A percentile compares a stretch with the other conserved stretches of the same genome.
Conservation (phyloP, 768 basidiomycete genomes). For the Naganishia friedmannii region DNA sequence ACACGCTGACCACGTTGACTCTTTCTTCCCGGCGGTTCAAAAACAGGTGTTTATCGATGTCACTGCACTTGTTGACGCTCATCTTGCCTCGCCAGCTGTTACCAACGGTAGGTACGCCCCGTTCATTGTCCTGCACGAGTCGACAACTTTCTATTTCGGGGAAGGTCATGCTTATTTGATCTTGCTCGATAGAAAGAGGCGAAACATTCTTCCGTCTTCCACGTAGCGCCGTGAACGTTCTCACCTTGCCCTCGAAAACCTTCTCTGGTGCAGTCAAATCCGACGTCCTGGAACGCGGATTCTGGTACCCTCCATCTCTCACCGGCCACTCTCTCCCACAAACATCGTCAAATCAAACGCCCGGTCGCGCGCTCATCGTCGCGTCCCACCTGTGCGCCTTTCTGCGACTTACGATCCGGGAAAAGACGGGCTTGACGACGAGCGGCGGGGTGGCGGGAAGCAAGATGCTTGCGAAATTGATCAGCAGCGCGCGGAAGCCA, state of each 20-base stretch:
- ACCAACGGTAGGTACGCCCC: slow-evolving; percentile 6
- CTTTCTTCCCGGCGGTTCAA: no score
- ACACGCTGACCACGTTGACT: no score
- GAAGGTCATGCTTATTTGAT: neutral
- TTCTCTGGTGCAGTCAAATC: neutral
- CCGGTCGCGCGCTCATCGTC: neutral
- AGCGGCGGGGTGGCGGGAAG: slow-evolving; percentile 31
- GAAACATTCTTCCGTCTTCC: slow-evolving; percentile 21
- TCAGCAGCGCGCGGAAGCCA: slow-evolving; percentile 33
- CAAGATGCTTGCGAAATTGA: slow-evolving; percentile 36
- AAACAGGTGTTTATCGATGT: slow-evolving; percentile 38
- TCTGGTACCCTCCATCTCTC: slow-evolving; percentile 17
- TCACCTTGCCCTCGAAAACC: neutral
- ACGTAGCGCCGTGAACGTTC: neutral
- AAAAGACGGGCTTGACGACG: slow-evolving; percentile 30
- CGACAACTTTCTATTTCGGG: neutral
- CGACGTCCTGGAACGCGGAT: neutral
- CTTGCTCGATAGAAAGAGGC: neutral
- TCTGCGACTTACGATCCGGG: slow-evolving; percentile 29
- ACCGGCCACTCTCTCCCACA: neutral
- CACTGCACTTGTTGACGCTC: slow-evolving; percentile 25
- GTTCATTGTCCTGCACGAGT: neutral
- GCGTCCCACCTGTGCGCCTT: slow-evolving; percentile 32
- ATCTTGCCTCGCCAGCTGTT: slow-evolving; percentile 13
- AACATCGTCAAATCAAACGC: neutral